phyloP scores from a whole-genome alignment of 1,139 yeast genomes.

The Kurtzmaniella natalensis region DNA sequence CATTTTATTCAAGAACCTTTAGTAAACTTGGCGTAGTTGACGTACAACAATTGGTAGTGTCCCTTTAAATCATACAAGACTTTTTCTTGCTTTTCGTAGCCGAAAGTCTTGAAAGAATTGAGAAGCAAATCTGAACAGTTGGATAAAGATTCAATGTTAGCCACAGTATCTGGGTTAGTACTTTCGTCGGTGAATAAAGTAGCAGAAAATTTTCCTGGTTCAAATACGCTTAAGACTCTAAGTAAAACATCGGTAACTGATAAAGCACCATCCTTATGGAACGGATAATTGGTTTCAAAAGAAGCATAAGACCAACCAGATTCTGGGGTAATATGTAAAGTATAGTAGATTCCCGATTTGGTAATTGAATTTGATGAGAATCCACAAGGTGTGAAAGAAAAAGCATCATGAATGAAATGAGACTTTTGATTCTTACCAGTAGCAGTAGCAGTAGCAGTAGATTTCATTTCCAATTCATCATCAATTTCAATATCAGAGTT shows the following conservation, averaged over 20 bases:
- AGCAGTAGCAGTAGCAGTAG: no score
- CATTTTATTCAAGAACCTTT: background rate
- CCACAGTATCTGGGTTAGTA: slow-evolving; percentile 12
- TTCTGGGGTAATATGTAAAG: slow-evolving; percentile 94
- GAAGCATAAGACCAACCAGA: slow-evolving; percentile 94
- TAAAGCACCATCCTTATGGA: slow-evolving; percentile 31
- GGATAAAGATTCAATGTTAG: slow-evolving; percentile 25
- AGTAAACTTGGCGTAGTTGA: slow-evolving; percentile 34
- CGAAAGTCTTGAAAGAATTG: slow-evolving; percentile 24
- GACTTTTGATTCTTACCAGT: slow-evolving; percentile 10
- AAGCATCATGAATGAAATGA: slow-evolving; percentile 68
- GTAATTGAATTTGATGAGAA: slow-evolving; percentile 81
- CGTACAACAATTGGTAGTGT: slow-evolving; percentile 44
- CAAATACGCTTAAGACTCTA: slow-evolving; percentile 60
- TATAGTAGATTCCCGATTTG: slow-evolving; percentile 62
- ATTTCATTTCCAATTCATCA: slow-evolving; percentile 11
- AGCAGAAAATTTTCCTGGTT: slow-evolving; percentile 74
- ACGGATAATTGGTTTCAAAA: slow-evolving; percentile 81
- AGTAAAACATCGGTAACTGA: slow-evolving; percentile 47
- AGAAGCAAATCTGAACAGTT: slow-evolving; percentile 25
- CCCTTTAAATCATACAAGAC: slow-evolving; percentile 64
- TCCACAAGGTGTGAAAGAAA: slow-evolving; percentile 95
- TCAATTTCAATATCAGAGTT: slow-evolving; percentile 21
- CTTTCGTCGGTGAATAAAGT: slow-evolving; percentile 53
- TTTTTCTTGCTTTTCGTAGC: slow-evolving; percentile 63